Evolutionary conservation across 1,284 basidiomycete genomes (phyloP), one percentile per base, ranked within the genome.

Genomic region (Pulchroboletus neoregius): DNA sequence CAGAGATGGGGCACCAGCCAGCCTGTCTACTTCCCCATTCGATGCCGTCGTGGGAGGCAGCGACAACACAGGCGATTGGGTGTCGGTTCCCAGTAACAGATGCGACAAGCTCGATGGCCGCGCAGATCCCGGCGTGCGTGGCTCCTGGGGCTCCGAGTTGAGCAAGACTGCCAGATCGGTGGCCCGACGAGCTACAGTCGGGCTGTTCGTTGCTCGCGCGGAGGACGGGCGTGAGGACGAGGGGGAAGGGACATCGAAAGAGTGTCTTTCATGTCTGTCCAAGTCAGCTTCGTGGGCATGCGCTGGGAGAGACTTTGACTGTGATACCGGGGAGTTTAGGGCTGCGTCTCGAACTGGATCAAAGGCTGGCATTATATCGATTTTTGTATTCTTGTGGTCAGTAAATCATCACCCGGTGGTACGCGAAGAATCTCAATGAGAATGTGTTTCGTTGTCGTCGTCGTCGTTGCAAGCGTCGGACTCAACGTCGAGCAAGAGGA

Each of bases 321-420:
- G 66, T 8, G 60, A 61, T 53, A 73, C 56, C 15, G 79, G 79
- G 31, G 84, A 85, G 68, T 85, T 85, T 58, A 82, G 75, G 60
- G 85, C 84, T 53, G 85, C 85, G 75, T 88, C 85, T 62, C 85
- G 78, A 50, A 88, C 86, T 61, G 87, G 87, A 75, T 89, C 86
- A 73, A 87, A 89, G 51, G 80, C 81, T 60, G 84, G 84, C 85
- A 87, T n/a, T 2, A 38, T 38, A 32, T 31, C 22, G 40, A 26
- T 26, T 26, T 26, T 26, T 26, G 24, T 41, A 33, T 40, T 42
- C 11, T 20, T 40, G 39, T 38, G 34, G 30, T 58, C 54, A 58
- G 36, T 35, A 40, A 37, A 42, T 32, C 46, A 62, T 56, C 43
- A 34, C 53, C 45, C 38, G 16, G 38, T 13, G 36, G 27, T 40